Percentiles rank a stretch among this genome's conserved stretches.
Conservation (phyloP, 2,329 filamentous ascomycete genomes). For the Xenoacremonium recifei region DNA sequence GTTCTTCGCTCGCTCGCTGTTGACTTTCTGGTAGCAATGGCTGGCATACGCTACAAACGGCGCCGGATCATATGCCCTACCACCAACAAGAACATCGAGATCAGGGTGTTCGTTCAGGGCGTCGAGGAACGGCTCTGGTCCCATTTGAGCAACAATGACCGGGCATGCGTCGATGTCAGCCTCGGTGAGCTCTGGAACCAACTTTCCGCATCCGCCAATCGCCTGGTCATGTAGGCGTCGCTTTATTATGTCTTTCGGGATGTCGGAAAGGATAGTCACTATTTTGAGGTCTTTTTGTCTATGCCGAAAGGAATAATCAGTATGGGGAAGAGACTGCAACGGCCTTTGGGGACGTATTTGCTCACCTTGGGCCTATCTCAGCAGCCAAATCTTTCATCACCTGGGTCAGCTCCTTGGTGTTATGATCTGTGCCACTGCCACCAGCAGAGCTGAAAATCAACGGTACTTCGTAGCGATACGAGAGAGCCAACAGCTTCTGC, state of each 20-base stretch:
- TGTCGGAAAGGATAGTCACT: slow-evolving; percentile 37
- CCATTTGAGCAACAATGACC: slow-evolving; percentile 45
- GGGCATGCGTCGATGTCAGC: slow-evolving; percentile 36
- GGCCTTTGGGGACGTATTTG: slow-evolving; percentile 3
- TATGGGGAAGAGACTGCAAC: not conserved
- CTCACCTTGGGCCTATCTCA: slow-evolving; percentile 31
- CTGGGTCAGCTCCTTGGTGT: slow-evolving; percentile 33
- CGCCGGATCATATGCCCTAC: slow-evolving; percentile 41
- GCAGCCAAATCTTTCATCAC: slow-evolving; percentile 24
- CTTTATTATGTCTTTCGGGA: slow-evolving; percentile 33
- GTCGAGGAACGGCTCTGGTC: slow-evolving; percentile 42
- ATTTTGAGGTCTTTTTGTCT: slow-evolving; percentile 29
- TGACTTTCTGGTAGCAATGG: not conserved
- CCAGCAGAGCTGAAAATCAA: slow-evolving; percentile 45
- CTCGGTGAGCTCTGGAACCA: slow-evolving; percentile 38
- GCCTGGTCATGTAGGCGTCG: slow-evolving; percentile 26
- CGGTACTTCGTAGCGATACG: slow-evolving; percentile 32
- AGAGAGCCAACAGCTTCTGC: slow-evolving; percentile 33
- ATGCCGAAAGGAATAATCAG: not conserved
- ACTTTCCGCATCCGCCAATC: slow-evolving; percentile 37
- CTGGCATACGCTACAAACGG: slow-evolving; percentile 37
- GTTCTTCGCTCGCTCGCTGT: not conserved
- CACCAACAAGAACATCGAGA: slow-evolving; percentile 47
- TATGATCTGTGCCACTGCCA: slow-evolving; percentile 43
- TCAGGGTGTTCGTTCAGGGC: slow-evolving; percentile 40